Percentiles rank a stretch among this genome's conserved stretches.
Conservation (phyloP, 352 stramenopile species). For the Globisporangium paroecandrum region DNA sequence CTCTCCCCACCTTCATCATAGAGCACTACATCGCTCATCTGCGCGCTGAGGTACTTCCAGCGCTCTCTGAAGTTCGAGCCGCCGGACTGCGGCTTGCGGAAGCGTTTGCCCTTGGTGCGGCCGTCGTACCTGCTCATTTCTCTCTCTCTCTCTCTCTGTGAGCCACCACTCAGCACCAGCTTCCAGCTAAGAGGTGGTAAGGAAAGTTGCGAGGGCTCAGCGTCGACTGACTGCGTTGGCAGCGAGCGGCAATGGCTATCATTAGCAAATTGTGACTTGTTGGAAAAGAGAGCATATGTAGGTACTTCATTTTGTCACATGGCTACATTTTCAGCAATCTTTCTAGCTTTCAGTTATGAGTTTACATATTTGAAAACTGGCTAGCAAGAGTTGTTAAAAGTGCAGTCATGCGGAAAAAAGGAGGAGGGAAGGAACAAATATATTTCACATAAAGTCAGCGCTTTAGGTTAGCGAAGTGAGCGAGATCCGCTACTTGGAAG, state of each 20-base stretch:
- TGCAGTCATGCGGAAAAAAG: background rate
- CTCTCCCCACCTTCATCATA: slow-evolving; percentile 11
- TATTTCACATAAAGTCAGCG: too few species aligned
- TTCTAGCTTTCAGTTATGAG: too few species aligned
- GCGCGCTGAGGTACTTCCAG: slow-evolving; percentile 52
- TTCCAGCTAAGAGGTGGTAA: too few species aligned
- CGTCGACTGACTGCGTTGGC: too few species aligned
- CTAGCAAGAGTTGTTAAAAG: background rate
- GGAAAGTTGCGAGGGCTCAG: too few species aligned
- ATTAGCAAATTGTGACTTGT: too few species aligned
- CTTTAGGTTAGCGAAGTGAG: slow-evolving; percentile 32
- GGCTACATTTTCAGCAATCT: background rate
- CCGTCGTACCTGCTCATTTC: slow-evolving; percentile 2
- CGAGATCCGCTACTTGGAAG: slow-evolving; percentile 47
- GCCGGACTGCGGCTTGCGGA: slow-evolving; percentile 46
- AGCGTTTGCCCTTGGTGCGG: slow-evolving; percentile 50
- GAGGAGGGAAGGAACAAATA: background rate
- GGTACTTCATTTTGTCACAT: background rate
- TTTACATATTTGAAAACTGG: too few species aligned
- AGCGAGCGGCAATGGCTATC: too few species aligned
- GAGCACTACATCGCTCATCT: slow-evolving; percentile 39
- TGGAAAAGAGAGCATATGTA: background rate
- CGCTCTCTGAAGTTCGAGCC: slow-evolving; percentile 47
- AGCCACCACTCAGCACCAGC: too few species aligned
- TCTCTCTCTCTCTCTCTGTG: background rate